Conservation (phyloP, 2,329 filamentous ascomycete species). For the Truncatella angustata region DNA sequence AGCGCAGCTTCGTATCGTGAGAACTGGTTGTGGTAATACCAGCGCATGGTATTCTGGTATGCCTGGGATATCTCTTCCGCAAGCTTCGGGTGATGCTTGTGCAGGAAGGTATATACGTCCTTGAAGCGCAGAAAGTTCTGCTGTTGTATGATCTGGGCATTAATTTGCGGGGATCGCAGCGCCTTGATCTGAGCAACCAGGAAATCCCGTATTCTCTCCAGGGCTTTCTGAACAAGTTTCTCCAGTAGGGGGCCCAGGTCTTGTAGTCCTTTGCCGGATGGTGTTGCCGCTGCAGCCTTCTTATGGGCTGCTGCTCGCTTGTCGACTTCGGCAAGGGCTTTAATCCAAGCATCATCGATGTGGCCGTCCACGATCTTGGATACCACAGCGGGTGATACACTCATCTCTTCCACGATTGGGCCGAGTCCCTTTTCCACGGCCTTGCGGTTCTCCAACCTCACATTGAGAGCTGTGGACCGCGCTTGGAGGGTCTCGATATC, state of each 20-base stretch:
- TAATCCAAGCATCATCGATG: slow-evolving; percentile 88
- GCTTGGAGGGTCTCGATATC: slow-evolving; percentile 94
- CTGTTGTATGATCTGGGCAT: slow-evolving; percentile 95
- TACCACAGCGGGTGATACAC: slow-evolving; percentile 79
- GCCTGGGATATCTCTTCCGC: slow-evolving; percentile 88
- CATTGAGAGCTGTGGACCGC: slow-evolving; percentile 78
- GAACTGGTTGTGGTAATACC: slow-evolving; percentile 96
- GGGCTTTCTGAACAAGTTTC: slow-evolving; percentile 83
- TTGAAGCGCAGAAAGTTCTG: slow-evolving; percentile 87
- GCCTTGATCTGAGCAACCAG: slow-evolving; percentile 94
- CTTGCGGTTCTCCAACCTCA: slow-evolving; percentile 83
- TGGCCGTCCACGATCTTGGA: slow-evolving; percentile 82
- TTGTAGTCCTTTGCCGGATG: slow-evolving; percentile 70
- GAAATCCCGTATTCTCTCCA: slow-evolving; percentile 91
- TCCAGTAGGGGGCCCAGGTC: slow-evolving; percentile 84
- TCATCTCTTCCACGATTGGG: slow-evolving; percentile 88
- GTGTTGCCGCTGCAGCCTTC: slow-evolving; percentile 59
- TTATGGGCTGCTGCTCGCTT: slow-evolving; percentile 72
- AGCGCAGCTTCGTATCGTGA: slow-evolving; percentile 81
- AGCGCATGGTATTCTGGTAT: slow-evolving; percentile 97
- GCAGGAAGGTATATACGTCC: slow-evolving; percentile 82
- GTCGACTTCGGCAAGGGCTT: slow-evolving; percentile 75
- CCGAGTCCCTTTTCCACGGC: slow-evolving; percentile 85
- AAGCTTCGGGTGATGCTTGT: slow-evolving; percentile 76
- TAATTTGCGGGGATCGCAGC: slow-evolving; percentile 90